A percentile compares a stretch with the other conserved stretches of the same genome.
phyloP scores from a whole-genome alignment of 2,329 filamentous ascomycete species.

The Curvularia sp. region DNA sequence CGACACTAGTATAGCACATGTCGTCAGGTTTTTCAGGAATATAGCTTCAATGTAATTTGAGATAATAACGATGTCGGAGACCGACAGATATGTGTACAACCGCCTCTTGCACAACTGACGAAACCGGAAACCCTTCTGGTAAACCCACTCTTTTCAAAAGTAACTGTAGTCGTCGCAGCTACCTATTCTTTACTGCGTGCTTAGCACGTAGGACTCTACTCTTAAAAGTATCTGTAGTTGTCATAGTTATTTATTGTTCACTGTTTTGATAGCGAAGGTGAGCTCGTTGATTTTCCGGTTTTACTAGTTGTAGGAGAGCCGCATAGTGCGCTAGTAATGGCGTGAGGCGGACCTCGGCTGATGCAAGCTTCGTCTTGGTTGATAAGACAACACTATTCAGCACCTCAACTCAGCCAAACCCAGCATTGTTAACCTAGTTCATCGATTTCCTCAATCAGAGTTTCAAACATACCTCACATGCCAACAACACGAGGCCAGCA shows the following conservation, averaged over 20 bases:
- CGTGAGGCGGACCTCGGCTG: slow-evolving; percentile 11
- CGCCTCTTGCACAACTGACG: background rate
- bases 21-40: background rate
- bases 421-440: background rate
- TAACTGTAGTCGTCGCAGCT: no score
- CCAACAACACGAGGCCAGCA: slow-evolving; percentile 38
- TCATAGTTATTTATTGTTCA: no score
- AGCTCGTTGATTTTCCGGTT: no score
- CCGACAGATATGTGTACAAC: background rate
- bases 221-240: no score
- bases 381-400: slow-evolving; percentile 5
- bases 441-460: background rate
- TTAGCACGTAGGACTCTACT: no score
- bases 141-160: no score
- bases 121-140: no score
- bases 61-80: background rate
- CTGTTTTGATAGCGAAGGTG: no score
- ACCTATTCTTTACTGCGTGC: no score
- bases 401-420: background rate
- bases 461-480: slow-evolving; percentile 17
- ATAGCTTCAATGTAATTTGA: background rate
- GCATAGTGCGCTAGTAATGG: background rate
- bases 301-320: no score
- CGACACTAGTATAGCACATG: slow-evolving; percentile 1
- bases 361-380: background rate